These are phyloP conservation scores for Grigorovia transvaalensis DNA, from an alignment of 805 yeast genomes.

Conservation along the genomic window DNA sequence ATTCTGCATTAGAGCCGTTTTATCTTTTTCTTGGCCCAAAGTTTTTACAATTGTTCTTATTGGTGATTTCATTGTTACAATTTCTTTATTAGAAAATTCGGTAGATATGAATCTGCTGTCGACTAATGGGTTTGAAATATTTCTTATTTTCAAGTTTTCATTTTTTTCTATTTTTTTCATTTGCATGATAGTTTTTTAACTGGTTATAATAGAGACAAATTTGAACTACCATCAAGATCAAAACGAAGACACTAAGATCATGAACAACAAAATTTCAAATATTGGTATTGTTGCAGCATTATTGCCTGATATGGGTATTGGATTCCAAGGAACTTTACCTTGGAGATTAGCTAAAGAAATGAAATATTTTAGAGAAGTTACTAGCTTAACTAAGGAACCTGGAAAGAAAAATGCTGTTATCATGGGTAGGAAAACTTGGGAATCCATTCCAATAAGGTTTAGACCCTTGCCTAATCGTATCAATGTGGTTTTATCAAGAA, in stretches of 20 bases:
- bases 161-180: not conserved
- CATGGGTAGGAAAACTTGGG: constrained; percentile 97
- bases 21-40: constrained; percentile 6
- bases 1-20: constrained; percentile 2
- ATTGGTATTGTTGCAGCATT: constrained; percentile 80
- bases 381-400: constrained; percentile 36
- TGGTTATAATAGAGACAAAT: too few species aligned
- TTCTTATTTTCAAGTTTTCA: not conserved
- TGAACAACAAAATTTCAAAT: constrained; percentile 28
- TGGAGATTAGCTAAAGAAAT: constrained; percentile 83
- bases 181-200: too few species aligned
- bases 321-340: constrained; percentile 69
- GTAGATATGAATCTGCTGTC: too few species aligned
- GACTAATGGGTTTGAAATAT: too few species aligned
- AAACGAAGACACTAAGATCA: not conserved
- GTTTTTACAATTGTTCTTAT: not conserved
- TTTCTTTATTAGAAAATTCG: too few species aligned
- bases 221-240: too few species aligned
- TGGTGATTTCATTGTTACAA: constrained; percentile 8
- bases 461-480: constrained; percentile 70
- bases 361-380: constrained; percentile 71
- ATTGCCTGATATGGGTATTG: constrained; percentile 74
- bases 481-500: constrained; percentile 66
- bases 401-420: constrained; percentile 58
- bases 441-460: constrained; percentile 75